Conservation (phyloP, 352 stramenopile genomes). For the Phytopythium montanum region DNA sequence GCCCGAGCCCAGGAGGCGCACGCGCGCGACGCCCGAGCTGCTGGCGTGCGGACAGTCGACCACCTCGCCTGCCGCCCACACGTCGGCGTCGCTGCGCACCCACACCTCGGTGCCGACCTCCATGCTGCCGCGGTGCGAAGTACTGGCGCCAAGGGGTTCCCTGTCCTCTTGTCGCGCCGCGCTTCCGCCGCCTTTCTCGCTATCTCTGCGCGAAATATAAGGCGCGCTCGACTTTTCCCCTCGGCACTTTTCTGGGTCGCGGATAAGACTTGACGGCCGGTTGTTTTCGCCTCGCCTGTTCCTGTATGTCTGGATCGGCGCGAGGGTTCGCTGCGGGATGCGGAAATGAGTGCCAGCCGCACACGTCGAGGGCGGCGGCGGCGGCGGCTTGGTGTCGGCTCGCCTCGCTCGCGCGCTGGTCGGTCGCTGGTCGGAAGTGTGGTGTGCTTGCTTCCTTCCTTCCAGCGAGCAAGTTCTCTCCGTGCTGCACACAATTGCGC, state of each 20-base stretch:
- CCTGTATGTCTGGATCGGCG: not conserved
- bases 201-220: not conserved
- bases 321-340: not conserved
- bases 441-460: slow-evolving; percentile 3
- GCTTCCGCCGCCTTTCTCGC: not conserved
- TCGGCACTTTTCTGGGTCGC: no score
- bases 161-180: no score
- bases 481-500: slow-evolving; percentile 1
- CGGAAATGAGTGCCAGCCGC: not conserved
- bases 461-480: not conserved
- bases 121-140: slow-evolving; percentile 27
- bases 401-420: no score
- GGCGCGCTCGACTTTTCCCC: no score
- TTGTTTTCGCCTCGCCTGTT: no score
- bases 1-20: slow-evolving; percentile 37
- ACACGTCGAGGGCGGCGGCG: not conserved
- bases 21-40: slow-evolving; percentile 32
- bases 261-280: no score
- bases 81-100: slow-evolving; percentile 56
- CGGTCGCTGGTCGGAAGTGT: no score
- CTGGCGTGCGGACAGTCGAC: slow-evolving; percentile 55
- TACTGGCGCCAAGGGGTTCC: no score
- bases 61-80: slow-evolving; percentile 69
- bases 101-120: slow-evolving; percentile 82
- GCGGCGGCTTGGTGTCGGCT: no score